A percentile compares a stretch with the other conserved stretches of the same genome.
phyloP scores from a whole-genome alignment of 1,139 yeast genomes.

The Oligophagozyma castellii region DNA sequence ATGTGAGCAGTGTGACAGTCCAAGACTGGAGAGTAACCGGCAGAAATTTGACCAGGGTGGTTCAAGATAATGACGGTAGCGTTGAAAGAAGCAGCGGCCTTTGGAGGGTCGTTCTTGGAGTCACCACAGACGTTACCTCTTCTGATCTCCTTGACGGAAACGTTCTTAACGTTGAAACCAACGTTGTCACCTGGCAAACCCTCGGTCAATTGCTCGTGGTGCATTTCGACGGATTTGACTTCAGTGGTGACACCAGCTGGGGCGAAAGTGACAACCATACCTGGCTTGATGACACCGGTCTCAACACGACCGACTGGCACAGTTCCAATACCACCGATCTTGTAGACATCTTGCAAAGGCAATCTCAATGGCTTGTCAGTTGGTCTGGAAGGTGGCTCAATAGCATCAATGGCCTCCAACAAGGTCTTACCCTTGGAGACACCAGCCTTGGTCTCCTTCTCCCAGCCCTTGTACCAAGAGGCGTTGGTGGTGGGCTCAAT shows the following conservation, averaged over 20 bases:
- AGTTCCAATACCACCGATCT: conserved; percentile 88
- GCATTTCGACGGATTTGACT: conserved; percentile 91
- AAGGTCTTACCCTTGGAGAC: conserved; percentile 72
- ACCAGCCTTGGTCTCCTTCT: conserved; percentile 74
- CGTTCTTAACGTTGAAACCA: conserved; percentile 92
- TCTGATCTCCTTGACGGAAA: conserved; percentile 85
- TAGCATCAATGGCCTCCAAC: conserved; percentile 77
- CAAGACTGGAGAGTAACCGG: conserved; percentile 88
- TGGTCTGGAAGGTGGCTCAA: conserved; percentile 78
- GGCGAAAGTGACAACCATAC: conserved; percentile 83
- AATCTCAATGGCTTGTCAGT: conserved; percentile 84
- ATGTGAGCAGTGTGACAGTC: conserved; percentile 76
- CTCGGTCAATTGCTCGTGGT: conserved; percentile 74
- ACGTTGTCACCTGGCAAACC: conserved; percentile 93
- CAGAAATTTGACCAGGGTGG: conserved; percentile 91
- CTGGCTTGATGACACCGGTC: conserved; percentile 85
- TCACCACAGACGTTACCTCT: conserved; percentile 96
- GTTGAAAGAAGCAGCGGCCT: conserved; percentile 69
- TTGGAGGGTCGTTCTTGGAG: conserved; percentile 90
- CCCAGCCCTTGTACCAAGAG: conserved; percentile 91
- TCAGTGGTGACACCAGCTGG: conserved; percentile 90
- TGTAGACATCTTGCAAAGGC: conserved; percentile 63
- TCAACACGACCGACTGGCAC: conserved; percentile 93
- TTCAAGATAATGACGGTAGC: conserved; percentile 84
- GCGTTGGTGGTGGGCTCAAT: conserved; percentile 71